Conservation (phyloP, 371 early-diverging fungal genomes). For the Quaeritorhiza haematococci region DNA sequence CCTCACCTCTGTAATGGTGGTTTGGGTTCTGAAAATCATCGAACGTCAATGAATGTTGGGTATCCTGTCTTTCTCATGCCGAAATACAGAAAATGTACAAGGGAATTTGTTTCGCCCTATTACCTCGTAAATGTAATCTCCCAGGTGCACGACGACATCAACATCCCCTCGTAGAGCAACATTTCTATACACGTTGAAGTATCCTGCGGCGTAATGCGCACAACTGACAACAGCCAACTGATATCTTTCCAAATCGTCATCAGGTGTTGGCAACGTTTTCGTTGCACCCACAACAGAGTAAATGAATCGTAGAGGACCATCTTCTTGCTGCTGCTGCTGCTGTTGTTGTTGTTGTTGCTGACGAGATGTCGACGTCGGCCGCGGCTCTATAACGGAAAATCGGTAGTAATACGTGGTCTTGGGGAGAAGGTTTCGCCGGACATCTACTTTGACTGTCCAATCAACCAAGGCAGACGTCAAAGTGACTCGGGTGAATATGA, state of each 20-base stretch:
- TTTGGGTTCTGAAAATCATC: no score
- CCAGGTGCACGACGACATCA: conserved; percentile 34
- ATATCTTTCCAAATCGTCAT: conserved; percentile 4
- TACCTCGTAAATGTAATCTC: conserved; percentile 20
- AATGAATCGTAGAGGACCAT: no score
- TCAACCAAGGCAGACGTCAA: conserved; percentile 17
- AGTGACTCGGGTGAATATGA: not conserved
- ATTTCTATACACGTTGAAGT: conserved; percentile 29
- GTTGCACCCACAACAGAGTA: conserved; percentile 25
- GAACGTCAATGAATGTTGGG: no score
- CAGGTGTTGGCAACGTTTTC: conserved; percentile 21
- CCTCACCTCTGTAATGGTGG: no score
- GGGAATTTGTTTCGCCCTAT: no score
- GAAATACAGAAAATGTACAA: not conserved
- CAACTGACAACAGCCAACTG: conserved; percentile 29
- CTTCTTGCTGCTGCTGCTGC: not conserved
- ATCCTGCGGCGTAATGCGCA: conserved; percentile 25
- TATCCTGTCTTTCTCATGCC: no score
- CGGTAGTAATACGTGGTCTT: conserved; percentile 32
- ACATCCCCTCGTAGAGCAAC: conserved; percentile 21
- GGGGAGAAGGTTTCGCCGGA: conserved; percentile 15
- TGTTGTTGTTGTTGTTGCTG: not conserved
- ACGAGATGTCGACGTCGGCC: not conserved
- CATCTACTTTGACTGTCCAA: conserved; percentile 31
- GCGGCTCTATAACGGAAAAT: conserved; percentile 14